phyloP scores from a whole-genome alignment of 2,329 filamentous ascomycete species.

The Ceratocystis destructans region DNA sequence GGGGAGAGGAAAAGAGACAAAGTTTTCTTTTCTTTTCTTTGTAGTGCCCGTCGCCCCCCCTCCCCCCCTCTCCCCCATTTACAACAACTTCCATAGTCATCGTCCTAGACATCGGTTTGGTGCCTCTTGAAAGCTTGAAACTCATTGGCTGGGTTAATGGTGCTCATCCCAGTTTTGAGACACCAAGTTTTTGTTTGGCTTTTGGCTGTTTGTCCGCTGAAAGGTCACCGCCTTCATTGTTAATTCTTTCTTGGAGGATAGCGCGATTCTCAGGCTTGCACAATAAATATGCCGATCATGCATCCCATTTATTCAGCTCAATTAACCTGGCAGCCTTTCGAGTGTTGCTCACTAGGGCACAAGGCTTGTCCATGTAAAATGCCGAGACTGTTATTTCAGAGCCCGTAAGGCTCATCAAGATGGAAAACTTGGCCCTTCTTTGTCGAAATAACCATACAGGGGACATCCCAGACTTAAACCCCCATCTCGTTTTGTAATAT shows the following conservation, averaged over 20 bases:
- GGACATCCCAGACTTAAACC: background rate
- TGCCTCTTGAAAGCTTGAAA: background rate
- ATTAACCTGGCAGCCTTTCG: background rate
- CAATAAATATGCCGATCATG: conserved; percentile 7
- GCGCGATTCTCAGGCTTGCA: background rate
- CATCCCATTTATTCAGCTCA: conserved; percentile 5
- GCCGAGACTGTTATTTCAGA: background rate
- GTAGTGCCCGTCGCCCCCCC: background rate
- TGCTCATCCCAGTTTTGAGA: background rate
- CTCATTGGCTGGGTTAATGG: background rate
- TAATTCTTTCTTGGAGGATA: background rate
- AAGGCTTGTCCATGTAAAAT: background rate
- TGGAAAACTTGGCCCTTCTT: background rate
- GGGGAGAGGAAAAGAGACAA: background rate
- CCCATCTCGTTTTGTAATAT: background rate
- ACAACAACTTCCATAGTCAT: background rate
- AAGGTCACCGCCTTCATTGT: background rate
- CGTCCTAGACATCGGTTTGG: background rate
- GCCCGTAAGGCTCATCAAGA: background rate
- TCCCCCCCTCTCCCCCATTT: background rate
- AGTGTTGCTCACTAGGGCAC: background rate
- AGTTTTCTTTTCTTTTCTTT: background rate
- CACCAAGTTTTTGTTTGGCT: background rate
- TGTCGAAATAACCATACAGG: background rate
- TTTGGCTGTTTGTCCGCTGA: background rate